These are phyloP conservation scores for Pyricularia pennisetigena DNA, from an alignment of 2,329 filamentous ascomycete genomes.

Conservation along the genomic window DNA sequence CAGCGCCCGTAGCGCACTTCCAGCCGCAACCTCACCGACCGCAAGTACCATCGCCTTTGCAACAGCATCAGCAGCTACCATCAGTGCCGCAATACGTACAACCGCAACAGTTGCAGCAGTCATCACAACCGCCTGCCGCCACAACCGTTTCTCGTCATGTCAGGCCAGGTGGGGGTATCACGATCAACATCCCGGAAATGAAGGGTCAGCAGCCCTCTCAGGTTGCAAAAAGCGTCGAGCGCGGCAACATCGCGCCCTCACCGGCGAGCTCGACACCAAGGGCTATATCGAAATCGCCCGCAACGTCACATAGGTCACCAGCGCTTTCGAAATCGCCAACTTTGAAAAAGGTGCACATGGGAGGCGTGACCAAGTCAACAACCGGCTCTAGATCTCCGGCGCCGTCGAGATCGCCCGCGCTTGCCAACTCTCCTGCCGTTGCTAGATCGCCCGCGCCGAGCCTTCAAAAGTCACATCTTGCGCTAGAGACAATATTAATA, in stretches of 20 bases:
- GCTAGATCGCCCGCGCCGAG: slow-evolving; percentile 32
- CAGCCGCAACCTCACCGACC: slow-evolving; percentile 6
- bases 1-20: slow-evolving; percentile 6
- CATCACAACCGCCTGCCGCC: not conserved
- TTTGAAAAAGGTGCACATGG: not conserved
- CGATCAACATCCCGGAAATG: slow-evolving; percentile 2
- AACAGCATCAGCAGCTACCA: slow-evolving; percentile 14
- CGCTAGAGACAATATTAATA: slow-evolving; percentile 38
- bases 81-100: slow-evolving; percentile 19
- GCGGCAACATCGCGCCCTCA: not conserved
- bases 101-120: slow-evolving; percentile 20
- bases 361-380: slow-evolving; percentile 1
- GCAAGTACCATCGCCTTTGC: slow-evolving; percentile 11
- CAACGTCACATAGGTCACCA: not conserved
- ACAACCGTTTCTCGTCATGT: not conserved
- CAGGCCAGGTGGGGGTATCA: slow-evolving; percentile 1
- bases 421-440: slow-evolving; percentile 11
- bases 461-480: not conserved
- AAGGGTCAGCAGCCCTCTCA: not conserved
- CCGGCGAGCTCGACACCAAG: not conserved
- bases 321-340: not conserved
- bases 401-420: not conserved
- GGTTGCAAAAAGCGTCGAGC: not conserved
- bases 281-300: not conserved
- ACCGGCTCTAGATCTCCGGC: not conserved